Evolutionary conservation across 2,329 filamentous ascomycete species (phyloP).

Genomic region (Biscogniauxia mediterranea): DNA sequence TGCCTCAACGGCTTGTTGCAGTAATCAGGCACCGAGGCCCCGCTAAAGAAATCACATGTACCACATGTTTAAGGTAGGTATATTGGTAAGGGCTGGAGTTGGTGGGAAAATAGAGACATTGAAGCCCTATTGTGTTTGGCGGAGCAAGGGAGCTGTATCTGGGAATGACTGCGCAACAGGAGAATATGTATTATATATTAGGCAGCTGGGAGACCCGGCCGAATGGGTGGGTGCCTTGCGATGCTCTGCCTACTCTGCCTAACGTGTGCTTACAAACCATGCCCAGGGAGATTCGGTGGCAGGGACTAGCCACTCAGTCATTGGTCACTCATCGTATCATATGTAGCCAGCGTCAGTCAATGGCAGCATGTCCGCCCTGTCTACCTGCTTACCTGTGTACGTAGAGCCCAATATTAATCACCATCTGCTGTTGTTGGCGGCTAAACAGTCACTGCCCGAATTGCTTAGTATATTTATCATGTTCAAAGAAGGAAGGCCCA

Average conservation of each 20-base stretch:
- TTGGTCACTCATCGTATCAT: neutral
- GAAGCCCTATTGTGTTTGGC: neutral
- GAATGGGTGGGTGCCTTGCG: neutral
- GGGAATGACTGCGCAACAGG: neutral
- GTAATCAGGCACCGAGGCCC: neutral
- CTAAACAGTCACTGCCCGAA: neutral
- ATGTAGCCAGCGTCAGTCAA: neutral
- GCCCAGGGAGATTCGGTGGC: neutral
- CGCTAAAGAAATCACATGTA: neutral
- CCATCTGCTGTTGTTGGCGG: neutral
- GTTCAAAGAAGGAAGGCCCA: too few species aligned
- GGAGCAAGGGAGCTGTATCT: neutral
- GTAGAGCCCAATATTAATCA: neutral
- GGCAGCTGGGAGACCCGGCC: neutral
- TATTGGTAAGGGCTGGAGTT: neutral
- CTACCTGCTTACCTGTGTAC: neutral
- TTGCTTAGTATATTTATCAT: neutral
- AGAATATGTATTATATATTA: neutral
- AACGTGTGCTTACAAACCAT: neutral
- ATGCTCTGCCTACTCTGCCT: neutral
- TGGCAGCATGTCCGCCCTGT: neutral
- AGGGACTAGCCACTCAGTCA: neutral
- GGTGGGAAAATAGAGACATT: neutral
- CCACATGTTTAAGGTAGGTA: neutral
- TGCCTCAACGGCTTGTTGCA: neutral